phyloP scores from a whole-genome alignment of 2,329 filamentous ascomycete species.

The Aspergillus fumigatiaffinis region DNA sequence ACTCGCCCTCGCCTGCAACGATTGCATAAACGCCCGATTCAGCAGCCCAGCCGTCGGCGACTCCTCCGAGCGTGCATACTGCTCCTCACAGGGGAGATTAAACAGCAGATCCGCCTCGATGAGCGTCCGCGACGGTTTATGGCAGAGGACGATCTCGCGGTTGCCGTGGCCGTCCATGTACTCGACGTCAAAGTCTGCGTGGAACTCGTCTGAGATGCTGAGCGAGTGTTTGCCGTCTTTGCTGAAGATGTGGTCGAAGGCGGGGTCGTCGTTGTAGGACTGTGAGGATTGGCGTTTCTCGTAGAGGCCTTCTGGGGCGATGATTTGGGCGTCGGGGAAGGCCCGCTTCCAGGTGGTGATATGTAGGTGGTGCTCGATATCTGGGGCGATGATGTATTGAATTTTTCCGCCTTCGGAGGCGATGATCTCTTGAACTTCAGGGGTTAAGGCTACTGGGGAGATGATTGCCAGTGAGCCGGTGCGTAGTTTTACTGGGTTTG shows the following conservation, averaged over 20 bases:
- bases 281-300: slow-evolving; percentile 68
- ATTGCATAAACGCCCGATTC: slow-evolving; percentile 51
- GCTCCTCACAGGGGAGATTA: slow-evolving; percentile 81
- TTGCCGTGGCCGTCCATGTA: slow-evolving; percentile 75
- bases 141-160: slow-evolving; percentile 80
- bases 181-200: slow-evolving; percentile 78
- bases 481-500: slow-evolving; percentile 63
- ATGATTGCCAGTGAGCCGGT: slow-evolving; percentile 79
- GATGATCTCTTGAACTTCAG: slow-evolving; percentile 61
- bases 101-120: slow-evolving; percentile 89
- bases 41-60: slow-evolving; percentile 52
- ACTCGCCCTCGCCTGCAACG: slow-evolving; percentile 52
- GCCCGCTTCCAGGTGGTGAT: slow-evolving; percentile 75
- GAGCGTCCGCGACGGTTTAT: slow-evolving; percentile 71
- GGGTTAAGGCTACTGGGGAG: slow-evolving; percentile 81
- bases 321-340: slow-evolving; percentile 71
- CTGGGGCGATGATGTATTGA: slow-evolving; percentile 77
- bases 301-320: slow-evolving; percentile 75
- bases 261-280: slow-evolving; percentile 52
- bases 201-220: slow-evolving; percentile 70
- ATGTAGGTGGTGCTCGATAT: slow-evolving; percentile 93
- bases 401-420: slow-evolving; percentile 63
- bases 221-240: slow-evolving; percentile 48
- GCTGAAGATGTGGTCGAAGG: slow-evolving; percentile 66
- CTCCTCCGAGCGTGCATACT: slow-evolving; percentile 61